Conservation (phyloP, 371 early-diverging fungal species). For the Neoconidiobolus thromboides region DNA sequence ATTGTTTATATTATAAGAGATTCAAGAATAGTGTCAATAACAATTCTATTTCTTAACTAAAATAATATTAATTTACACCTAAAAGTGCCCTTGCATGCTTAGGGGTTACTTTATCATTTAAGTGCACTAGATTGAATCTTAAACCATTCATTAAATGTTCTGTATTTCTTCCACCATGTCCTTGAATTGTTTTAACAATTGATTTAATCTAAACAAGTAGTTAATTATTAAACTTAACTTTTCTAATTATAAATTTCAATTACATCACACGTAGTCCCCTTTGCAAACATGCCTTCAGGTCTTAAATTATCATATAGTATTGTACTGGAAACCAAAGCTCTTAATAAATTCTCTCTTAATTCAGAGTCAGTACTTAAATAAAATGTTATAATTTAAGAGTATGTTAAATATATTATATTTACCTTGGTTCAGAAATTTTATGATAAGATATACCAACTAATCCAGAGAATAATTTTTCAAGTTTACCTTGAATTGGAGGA, state of each 20-base stretch:
- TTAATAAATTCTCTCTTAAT: slow-evolving; percentile 38
- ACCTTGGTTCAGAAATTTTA: slow-evolving; percentile 35
- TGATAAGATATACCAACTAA: slow-evolving; percentile 48
- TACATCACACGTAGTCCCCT: slow-evolving; percentile 59
- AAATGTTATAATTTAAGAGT: too few species aligned
- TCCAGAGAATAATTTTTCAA: slow-evolving; percentile 36
- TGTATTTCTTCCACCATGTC: slow-evolving; percentile 19
- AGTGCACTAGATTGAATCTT: slow-evolving; percentile 56
- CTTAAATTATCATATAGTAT: slow-evolving; percentile 79
- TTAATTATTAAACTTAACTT: background rate
- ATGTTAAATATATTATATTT: background rate
- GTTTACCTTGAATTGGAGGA: slow-evolving; percentile 22
- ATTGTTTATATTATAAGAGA: too few species aligned
- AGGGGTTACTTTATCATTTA: slow-evolving; percentile 63
- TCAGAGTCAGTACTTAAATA: background rate
- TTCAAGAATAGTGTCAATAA: too few species aligned
- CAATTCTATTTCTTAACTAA: too few species aligned
- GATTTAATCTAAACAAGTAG: slow-evolving; percentile 23
- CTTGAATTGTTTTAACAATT: slow-evolving; percentile 52
- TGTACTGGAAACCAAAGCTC: slow-evolving; percentile 72
- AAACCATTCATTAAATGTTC: slow-evolving; percentile 44
- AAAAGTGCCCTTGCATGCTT: slow-evolving; percentile 43
- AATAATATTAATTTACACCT: background rate
- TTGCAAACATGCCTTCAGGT: slow-evolving; percentile 54
- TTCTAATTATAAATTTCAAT: slow-evolving; percentile 12